A percentile compares a stretch with the other conserved stretches of the same genome.
Evolutionary conservation across 805 yeast genomes (phyloP).

Genomic region (Cyberlindnera mycetangii): DNA sequence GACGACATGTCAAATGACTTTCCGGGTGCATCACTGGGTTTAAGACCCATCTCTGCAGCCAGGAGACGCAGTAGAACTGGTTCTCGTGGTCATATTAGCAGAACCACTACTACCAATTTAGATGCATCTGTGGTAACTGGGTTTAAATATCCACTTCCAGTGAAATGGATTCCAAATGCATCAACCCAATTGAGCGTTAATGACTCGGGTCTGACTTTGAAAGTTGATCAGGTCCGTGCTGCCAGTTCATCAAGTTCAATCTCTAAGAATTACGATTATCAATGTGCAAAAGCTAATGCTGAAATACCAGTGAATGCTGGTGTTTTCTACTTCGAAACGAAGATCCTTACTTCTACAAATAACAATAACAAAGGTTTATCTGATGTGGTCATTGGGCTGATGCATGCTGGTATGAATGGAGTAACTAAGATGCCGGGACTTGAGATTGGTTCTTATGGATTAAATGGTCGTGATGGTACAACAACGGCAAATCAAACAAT

Average conservation of each 20-base stretch:
- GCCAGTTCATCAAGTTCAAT: background rate
- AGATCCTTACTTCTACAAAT: slow-evolving; percentile 34
- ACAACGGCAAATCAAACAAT: slow-evolving; percentile 37
- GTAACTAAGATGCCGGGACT: slow-evolving; percentile 44
- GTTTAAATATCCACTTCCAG: slow-evolving; percentile 22
- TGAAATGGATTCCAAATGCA: slow-evolving; percentile 16
- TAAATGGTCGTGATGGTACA: slow-evolving; percentile 50
- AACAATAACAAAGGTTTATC: slow-evolving; percentile 27
- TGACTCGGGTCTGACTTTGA: slow-evolving; percentile 16
- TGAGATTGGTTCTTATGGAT: slow-evolving; percentile 48
- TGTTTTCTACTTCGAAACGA: slow-evolving; percentile 50
- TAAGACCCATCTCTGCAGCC: background rate
- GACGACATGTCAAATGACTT: slow-evolving; percentile 8
- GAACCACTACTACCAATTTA: background rate
- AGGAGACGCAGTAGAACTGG: slow-evolving; percentile 4
- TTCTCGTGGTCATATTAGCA: background rate
- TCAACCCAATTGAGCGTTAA: slow-evolving; percentile 8
- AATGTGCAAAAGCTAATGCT: slow-evolving; percentile 32
- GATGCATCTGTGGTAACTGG: background rate
- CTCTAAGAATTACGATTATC: slow-evolving; percentile 18
- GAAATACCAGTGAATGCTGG: slow-evolving; percentile 40
- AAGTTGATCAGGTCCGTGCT: slow-evolving; percentile 11
- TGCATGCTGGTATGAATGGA: slow-evolving; percentile 30
- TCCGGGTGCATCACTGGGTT: background rate
- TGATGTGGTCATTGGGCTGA: slow-evolving; percentile 45